Evolutionary conservation across 225 moss, liverwort and hornwort genomes (phyloP).

Genomic region (Pseudoscleropodium purum): DNA sequence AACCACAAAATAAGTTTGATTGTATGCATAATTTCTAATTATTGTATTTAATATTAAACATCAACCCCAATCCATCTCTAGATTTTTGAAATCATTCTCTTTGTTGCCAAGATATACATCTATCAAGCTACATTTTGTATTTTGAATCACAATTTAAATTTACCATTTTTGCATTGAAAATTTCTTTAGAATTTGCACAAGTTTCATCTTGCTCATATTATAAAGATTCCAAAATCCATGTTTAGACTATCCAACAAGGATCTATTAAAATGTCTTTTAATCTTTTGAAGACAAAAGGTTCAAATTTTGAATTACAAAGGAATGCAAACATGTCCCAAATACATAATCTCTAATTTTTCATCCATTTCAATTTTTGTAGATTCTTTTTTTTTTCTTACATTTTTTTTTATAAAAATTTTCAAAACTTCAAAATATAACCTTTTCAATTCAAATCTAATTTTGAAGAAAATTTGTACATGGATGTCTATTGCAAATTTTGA

Average conservation of each 20-base stretch:
- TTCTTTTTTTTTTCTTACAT: too few species aligned
- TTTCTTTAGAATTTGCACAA: not conserved
- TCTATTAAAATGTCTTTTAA: not conserved
- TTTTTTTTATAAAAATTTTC: accelerated
- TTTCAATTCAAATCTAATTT: not conserved
- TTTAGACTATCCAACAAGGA: not conserved
- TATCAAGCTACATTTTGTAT: not conserved
- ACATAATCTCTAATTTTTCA: not conserved
- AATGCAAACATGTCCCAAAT: not conserved
- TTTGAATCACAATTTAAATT: not conserved
- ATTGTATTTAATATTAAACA: not conserved
- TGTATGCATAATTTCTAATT: not conserved
- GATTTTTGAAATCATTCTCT: not conserved
- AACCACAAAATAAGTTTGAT: not conserved
- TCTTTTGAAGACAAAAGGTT: too few species aligned
- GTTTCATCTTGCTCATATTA: too few species aligned
- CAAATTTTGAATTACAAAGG: not conserved
- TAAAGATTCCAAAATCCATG: not conserved
- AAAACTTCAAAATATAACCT: too few species aligned
- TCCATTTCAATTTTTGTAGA: not conserved
- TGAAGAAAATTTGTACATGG: not conserved
- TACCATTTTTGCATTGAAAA: not conserved
- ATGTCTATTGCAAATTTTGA: not conserved
- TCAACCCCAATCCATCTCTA: accelerated
- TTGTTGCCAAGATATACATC: not conserved